Base-by-base conservation (phyloP, 768 basidiomycete genomes). In the Leccinum barrowsii region DNA sequence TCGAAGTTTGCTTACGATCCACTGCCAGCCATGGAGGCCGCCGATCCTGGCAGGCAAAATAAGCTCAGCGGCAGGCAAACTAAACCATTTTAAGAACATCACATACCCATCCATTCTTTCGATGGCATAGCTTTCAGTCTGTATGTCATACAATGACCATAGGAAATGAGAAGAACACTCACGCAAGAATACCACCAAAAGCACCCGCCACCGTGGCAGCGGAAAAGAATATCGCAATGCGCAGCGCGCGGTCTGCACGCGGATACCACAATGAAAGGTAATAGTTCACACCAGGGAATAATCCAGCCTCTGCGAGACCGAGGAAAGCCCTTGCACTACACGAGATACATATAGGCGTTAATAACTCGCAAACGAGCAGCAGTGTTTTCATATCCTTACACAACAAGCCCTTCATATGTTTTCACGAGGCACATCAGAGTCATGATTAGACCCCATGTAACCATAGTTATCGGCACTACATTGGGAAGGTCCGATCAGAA, bases 171-270 rank as follows among this genome's bases (percentile, higher is more conserved):
- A 35, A 42, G 7, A 8, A 10, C 3, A 44, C 80, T 64, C 66
- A 83, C 56, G 82, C 82, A 28, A 69, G 73, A 46, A 83, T 65
- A 35, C 83, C 82, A 50, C 82, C 81, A 68, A 74, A 84, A 59
- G 73, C 71, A 52, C 78, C 84, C 17, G 84, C 79, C 34, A 82
- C 63, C 0, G 83, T 84, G 12, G 84, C 83, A 30, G 84, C 83
- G 17, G 80, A 80, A 69, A 84, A 85, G 76, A 87, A 86, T 28
- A 87, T 42, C 5, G 85, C 82, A 54, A 85, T 78, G 26, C 85
- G 80, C 63, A 71, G 72, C 15, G 81, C 84, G 42, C 84, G 79
- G 63, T 87, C 85, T 53, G 73, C 72, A 35, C 81, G 75, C 13
- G 82, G 78, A 66, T 89, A 83, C 85, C 85, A 87, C 50, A 82